Evolutionary conservation across 805 yeast genomes (phyloP).

Genomic region (Middelhovenomyces tepae): DNA sequence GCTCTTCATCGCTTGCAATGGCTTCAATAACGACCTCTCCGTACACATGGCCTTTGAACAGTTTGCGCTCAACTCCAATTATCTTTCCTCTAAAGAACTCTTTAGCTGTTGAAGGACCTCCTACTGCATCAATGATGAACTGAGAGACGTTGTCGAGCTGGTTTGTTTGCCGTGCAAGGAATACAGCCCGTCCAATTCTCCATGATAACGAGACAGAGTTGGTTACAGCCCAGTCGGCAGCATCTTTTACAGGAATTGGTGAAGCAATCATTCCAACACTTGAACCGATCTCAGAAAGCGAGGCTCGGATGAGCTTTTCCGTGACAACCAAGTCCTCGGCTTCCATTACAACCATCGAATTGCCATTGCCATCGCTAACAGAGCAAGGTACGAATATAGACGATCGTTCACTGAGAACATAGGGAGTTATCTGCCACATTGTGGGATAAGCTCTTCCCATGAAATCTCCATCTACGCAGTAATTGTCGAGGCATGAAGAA

Average conservation of each 20-base stretch:
- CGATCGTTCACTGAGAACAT: conserved; percentile 4
- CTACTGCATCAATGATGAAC: conserved; percentile 31
- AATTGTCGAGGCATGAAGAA: too few relatives aligned
- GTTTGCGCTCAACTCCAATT: conserved; percentile 33
- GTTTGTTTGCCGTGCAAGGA: conserved; percentile 30
- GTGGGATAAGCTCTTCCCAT: conserved; percentile 46
- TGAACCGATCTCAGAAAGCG: conserved; percentile 36
- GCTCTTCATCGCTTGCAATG: too few relatives aligned
- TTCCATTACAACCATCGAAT: too few relatives aligned
- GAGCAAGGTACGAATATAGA: conserved; percentile 9
- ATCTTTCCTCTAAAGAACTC: conserved; percentile 36
- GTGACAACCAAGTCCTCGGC: too few relatives aligned
- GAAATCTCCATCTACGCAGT: conserved; percentile 34
- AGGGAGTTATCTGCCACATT: conserved; percentile 33
- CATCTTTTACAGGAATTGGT: conserved; percentile 28
- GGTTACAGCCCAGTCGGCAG: conserved; percentile 25
- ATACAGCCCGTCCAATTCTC: conserved; percentile 41
- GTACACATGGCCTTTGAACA: conserved; percentile 36
- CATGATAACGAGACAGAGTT: conserved; percentile 36
- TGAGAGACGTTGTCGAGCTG: conserved; percentile 31
- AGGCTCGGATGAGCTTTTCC: conserved; percentile 35
- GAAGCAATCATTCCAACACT: conserved; percentile 32
- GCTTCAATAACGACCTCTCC: conserved; percentile 36
- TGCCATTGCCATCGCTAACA: conserved; percentile 36
- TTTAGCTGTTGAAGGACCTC: conserved; percentile 28